Conservation (phyloP, 75 land plant species). For the Cunninghamia lanceolata region DNA sequence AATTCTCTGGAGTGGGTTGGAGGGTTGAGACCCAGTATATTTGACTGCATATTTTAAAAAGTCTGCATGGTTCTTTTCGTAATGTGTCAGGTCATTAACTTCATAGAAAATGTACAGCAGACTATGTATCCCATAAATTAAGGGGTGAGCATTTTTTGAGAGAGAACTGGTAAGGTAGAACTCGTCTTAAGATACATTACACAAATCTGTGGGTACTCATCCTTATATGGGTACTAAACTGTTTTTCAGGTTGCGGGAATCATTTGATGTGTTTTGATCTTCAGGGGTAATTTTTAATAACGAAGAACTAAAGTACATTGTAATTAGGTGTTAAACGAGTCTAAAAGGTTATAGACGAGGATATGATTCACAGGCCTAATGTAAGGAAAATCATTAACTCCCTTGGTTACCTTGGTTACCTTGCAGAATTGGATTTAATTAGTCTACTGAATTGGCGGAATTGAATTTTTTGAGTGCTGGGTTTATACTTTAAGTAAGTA, state of each 20-base stretch:
- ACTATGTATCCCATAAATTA: neutral
- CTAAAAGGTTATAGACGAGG: no score
- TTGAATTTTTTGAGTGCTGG: no score
- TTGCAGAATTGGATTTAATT: no score
- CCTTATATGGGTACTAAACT: neutral
- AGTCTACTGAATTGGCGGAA: no score
- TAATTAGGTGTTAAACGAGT: neutral
- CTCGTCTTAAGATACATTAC: neutral
- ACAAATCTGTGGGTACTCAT: neutral
- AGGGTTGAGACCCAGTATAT: neutral
- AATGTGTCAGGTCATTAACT: neutral
- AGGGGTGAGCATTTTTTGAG: neutral
- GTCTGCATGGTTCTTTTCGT: neutral
- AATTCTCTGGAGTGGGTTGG: neutral
- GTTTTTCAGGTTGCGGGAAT: neutral
- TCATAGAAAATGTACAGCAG: neutral
- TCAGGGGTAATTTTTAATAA: neutral
- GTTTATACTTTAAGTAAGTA: no score
- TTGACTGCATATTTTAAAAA: neutral
- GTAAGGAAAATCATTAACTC: no score
- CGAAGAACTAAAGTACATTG: neutral
- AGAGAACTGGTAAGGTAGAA: neutral
- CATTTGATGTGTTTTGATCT: neutral
- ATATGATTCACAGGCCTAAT: no score
- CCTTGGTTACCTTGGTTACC: no score